Base-by-base conservation (phyloP, 805 yeast species). In the Yamadazyma phyllophila region DNA sequence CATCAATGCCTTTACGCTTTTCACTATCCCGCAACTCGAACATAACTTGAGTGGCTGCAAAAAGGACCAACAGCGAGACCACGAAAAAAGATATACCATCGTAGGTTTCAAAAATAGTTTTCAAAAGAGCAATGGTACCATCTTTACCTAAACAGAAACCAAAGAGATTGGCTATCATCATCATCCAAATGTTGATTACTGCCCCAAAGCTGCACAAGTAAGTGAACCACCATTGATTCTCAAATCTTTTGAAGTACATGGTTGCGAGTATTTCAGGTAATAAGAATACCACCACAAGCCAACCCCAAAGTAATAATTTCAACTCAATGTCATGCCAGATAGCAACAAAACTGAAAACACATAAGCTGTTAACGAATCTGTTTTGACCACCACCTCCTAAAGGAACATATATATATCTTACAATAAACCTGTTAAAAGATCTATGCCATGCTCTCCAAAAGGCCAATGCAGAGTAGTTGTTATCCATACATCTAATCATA, bases 401-500 rank as follows among this genome's bases (percentile, higher is more conserved):
- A 2, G 99, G 99, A 16, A 94, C 76, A 57, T 94, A 94, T 34
- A 94, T 78, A 63, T 94, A 94, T 50, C 96, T 76, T 20, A 87
- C 78, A 29, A 88, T 85, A 96, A 97, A 94, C 54, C 85, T 78
- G 66, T 92, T 91, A 69, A 74, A 94, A 39, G 96, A 85, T 59
- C 98, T 79, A 66, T 94, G 99, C 99, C 99, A 94, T 3, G 96
- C 96, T 60, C 98, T 78, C 99, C 99, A 94, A 63, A 94, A 94
- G n/a, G 94, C 89, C 50, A 88, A 65, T 0, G 97, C 94, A 29
- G 96, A 85, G 63, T 83, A 94, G 66, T 94, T 94, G 65, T 94
- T 89, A 62, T 89, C 87, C 81, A 94, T 88, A 61, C 98, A 91
- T 47, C 99, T 74, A 46, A 94, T 82, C 98, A 94, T 94, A 59